Percentiles rank a stretch among this genome's conserved stretches.
Evolutionary conservation across 2,329 filamentous ascomycete genomes (phyloP).

Genomic region (Fusarium nisikadoi): DNA sequence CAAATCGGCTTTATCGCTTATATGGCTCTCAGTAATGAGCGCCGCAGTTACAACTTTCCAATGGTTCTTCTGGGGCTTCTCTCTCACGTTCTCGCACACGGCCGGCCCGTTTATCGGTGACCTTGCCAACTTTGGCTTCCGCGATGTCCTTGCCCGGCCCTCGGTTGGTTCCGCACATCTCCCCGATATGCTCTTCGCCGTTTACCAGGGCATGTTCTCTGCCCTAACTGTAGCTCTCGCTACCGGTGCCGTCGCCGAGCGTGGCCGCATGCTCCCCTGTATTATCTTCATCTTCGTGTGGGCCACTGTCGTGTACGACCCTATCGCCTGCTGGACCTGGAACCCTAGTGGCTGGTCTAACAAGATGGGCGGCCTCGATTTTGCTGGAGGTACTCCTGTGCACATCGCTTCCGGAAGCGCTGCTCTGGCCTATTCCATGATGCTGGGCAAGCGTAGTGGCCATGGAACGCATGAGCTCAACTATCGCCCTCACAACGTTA

Average conservation of each 20-base stretch:
- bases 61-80: slow-evolving; percentile 96
- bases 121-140: slow-evolving; percentile 82
- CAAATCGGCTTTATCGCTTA: slow-evolving; percentile 88
- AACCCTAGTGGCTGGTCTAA: slow-evolving; percentile 84
- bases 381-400: slow-evolving; percentile 89
- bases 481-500: slow-evolving; percentile 92
- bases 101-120: slow-evolving; percentile 82
- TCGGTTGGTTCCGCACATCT: slow-evolving; percentile 78
- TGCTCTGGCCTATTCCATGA: slow-evolving; percentile 89
- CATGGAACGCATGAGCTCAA: slow-evolving; percentile 90
- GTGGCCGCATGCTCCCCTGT: slow-evolving; percentile 87
- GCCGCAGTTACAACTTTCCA: slow-evolving; percentile 86
- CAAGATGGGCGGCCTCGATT: slow-evolving; percentile 84
- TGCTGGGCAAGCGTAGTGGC: slow-evolving; percentile 86
- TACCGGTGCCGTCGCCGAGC: slow-evolving; percentile 85
- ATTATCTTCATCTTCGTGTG: slow-evolving; percentile 95
- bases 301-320: slow-evolving; percentile 90
- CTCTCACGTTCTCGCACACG: slow-evolving; percentile 81
- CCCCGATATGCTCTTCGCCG: slow-evolving; percentile 84
- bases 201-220: slow-evolving; percentile 92
- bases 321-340: slow-evolving; percentile 96
- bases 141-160: slow-evolving; percentile 77
- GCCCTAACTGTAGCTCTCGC: slow-evolving; percentile 87
- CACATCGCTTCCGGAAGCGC: slow-evolving; percentile 87
- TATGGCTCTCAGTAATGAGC: slow-evolving; percentile 92